Evolutionary conservation across 192 early-diverging fungal species (phyloP), one percentile per base, ranked within the genome.

Genomic region (Coemansia biformis): DNA sequence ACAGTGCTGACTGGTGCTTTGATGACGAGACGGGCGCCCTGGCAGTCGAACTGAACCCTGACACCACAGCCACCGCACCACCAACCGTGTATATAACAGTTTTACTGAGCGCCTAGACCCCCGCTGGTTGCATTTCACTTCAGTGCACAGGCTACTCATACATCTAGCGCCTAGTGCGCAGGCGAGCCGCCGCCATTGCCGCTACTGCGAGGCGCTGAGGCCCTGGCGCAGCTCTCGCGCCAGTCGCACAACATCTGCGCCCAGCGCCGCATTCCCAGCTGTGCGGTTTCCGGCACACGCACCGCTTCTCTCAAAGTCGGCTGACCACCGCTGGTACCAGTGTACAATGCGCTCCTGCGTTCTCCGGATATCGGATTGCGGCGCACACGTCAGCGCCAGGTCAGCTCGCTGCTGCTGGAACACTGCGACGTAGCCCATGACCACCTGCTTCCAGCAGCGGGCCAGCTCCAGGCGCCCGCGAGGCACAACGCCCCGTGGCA

Each of bases 261-360:
- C 11, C 14, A 11, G 39, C 12, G 22, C 12, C 1, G 5, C 22
- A 5, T 12, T 22, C 7, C 39, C 39, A 0, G 22, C 16, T 10
- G 3, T 4, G 8, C 23, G 9, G 11, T 9, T 22, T 12, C 50
- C 57, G 16, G 38, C 16, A 1, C 31, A 51, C 18, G 32, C 12
- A 13, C 18, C 54, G n/a, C 26, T 31, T 39, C 15, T 18, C 36
- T 47, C 24, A 30, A 40, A 29, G 16, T 43, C 60, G 8, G 28
- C n/a, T 10, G 11, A 46, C 60, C 60, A 71, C 37, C 38, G 22
- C n/a, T 43, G 48, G 40, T 56, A 52, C 68, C 68, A 71, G 52
- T 43, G 30, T 8, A 16, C 51, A 18, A 71, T 42, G 3, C 60
- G 60, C 48, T 37, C 41, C 23, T 59, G 46, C n/a, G 26, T 28